Conservation (phyloP, 164 flowering plant species). For the Stephania cephalantha region DNA sequence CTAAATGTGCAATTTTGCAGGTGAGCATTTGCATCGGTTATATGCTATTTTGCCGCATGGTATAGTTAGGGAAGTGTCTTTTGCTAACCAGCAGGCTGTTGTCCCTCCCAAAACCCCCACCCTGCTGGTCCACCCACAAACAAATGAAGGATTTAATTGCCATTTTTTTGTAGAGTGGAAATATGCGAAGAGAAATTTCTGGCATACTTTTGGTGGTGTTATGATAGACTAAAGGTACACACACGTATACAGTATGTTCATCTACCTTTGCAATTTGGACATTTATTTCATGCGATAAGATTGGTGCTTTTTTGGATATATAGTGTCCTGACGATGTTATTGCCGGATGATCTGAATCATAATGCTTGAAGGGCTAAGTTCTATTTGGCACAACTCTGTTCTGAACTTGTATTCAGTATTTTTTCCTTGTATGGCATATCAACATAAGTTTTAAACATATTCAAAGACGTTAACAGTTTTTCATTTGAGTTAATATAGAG, state of each 20-base stretch:
- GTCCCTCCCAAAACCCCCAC: no score
- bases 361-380: not conserved
- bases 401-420: not conserved
- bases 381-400: not conserved
- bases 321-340: not conserved
- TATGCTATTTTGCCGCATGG: not conserved
- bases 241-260: not conserved
- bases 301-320: not conserved
- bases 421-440: not conserved
- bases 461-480: not conserved
- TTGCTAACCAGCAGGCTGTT: not conserved
- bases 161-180: conserved; percentile 48
- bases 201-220: conserved; percentile 98
- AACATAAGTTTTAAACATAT: no score
- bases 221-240: conserved; percentile 69
- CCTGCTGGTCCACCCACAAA: no score
- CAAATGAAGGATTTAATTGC: no score
- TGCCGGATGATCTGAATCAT: not conserved
- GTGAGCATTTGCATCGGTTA: not conserved
- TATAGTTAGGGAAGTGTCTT: not conserved
- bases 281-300: not conserved
- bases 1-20: not conserved
- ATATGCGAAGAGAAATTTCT: conserved; percentile 86
- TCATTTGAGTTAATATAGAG: not conserved
- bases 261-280: not conserved